These are phyloP conservation scores for Ophiostoma sp. DNA, from an alignment of 2,329 filamentous ascomycete genomes.

Conservation along the genomic window DNA sequence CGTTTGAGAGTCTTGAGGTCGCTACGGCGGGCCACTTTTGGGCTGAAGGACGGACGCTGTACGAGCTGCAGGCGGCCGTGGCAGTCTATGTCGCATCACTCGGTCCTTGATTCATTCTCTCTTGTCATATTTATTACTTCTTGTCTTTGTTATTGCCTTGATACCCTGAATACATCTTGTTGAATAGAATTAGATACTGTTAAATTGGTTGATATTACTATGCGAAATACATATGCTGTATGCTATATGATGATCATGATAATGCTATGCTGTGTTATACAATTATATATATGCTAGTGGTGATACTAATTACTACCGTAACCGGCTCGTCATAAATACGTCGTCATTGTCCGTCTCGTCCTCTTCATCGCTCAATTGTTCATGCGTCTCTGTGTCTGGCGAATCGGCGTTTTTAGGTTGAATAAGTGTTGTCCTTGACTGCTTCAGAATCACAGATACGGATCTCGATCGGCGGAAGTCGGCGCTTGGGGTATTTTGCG, in stretches of 20 bases:
- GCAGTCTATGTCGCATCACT: conserved; percentile 29
- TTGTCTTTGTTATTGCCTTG: neutral
- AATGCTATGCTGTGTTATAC: neutral
- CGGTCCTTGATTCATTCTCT: neutral
- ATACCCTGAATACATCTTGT: conserved; percentile 18
- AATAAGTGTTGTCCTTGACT: neutral
- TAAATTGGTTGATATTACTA: neutral
- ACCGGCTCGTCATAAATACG: conserved; percentile 13
- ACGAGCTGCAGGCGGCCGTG: conserved; percentile 33
- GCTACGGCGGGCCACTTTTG: conserved; percentile 50
- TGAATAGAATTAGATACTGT: neutral
- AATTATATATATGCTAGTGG: neutral
- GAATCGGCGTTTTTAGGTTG: neutral
- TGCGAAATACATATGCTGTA: neutral
- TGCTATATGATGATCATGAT: neutral
- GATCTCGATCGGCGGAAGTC: neutral
- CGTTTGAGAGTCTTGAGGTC: conserved; percentile 41
- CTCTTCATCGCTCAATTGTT: conserved; percentile 12
- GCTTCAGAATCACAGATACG: neutral
- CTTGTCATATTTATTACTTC: neutral
- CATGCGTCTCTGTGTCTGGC: conserved; percentile 1
- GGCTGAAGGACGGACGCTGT: conserved; percentile 41
- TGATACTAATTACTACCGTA: neutral
- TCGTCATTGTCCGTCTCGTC: conserved; percentile 13
- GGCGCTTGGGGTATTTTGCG: neutral